Conservation (phyloP, 2,329 filamentous ascomycete species). For the Fusarium kyushuense region DNA sequence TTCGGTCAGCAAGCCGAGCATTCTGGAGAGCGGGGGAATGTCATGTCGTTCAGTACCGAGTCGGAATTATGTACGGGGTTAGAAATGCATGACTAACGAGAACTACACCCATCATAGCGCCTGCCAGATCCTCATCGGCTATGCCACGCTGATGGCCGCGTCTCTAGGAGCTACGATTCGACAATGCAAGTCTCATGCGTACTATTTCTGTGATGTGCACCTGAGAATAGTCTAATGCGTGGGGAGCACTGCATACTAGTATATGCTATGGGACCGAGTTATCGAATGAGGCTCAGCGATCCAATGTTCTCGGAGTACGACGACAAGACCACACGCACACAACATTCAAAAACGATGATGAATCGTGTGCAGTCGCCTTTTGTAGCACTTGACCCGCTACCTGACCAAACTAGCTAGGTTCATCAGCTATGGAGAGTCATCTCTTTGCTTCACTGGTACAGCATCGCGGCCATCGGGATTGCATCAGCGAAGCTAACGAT, state of each 20-base stretch:
- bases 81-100: slow-evolving; percentile 41
- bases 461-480: slow-evolving; percentile 15
- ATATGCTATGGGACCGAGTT: slow-evolving; percentile 1
- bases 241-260: slow-evolving; percentile 19
- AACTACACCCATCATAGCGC: slow-evolving; percentile 9
- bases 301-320: slow-evolving; percentile 1
- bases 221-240: slow-evolving; percentile 10
- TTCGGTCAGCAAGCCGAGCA: slow-evolving; percentile 17
- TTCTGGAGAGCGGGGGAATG: slow-evolving; percentile 14
- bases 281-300: slow-evolving; percentile 13
- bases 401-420: not conserved
- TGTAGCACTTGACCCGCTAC: slow-evolving; percentile 21
- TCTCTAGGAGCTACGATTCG: slow-evolving; percentile 13
- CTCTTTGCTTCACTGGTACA: slow-evolving; percentile 2
- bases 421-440: slow-evolving; percentile 22
- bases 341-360: slow-evolving; percentile 13
- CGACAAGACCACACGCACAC: slow-evolving; percentile 25
- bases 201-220: slow-evolving; percentile 39
- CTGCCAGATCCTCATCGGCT: slow-evolving; percentile 4
- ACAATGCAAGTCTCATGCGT: slow-evolving; percentile 25
- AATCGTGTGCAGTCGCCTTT: slow-evolving; percentile 36
- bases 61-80: slow-evolving; percentile 33
- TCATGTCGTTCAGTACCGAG: slow-evolving; percentile 10
- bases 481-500: slow-evolving; percentile 35
- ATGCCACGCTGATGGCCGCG: slow-evolving; percentile 7